Base-by-base conservation (phyloP, 139 green algal species). In the Micromonas pusilla region DNA sequence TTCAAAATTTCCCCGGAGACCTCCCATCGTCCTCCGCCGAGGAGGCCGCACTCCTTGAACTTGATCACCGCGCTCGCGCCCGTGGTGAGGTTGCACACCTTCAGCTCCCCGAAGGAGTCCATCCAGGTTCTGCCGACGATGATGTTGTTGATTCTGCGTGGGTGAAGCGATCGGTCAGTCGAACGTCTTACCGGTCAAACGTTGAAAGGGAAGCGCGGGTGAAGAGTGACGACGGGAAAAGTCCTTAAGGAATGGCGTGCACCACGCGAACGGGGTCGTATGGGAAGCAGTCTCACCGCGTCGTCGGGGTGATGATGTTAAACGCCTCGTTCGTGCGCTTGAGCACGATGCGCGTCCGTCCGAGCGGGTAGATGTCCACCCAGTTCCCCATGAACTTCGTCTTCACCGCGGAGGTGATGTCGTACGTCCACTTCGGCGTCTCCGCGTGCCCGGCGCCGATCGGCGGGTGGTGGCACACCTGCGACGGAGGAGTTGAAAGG, bases 381-480 rank as follows among this genome's bases (percentile, higher is more conserved):
- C 83, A 92, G 88, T 99, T 99, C 72, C 95, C 95, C 72, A 97
- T 86, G 84, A 99, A 99, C 86, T 96, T 96, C 60, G 94, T 97
- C 76, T 90, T 92, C 60, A 94, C 91, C 5, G 93, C 94, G 28
- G 91, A 97, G 25, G 97, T 92, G 52, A 97, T 89, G 85, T 97
- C 92, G 78, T 98, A 99, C 32, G 72, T 80, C 81, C 93, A 99
- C 72, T 92, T 77, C 4, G 84, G 67, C 65, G 90, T 94, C 83
- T 98, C 92, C 0, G 85, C 93, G 85, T 97, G 93, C 0, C 85
- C 90, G 1, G 90, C 95, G 39, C 87, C 90, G 23, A 99, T 89
- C 31, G 94, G 94, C 23, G 94, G 94, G 80, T 98, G 94, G 74
- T 97, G 90, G 53, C 79, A 88, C 60, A 97, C 92, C 91, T n/a